Conservation (phyloP, 2,329 filamentous ascomycete genomes). For the Colletotrichum musae region DNA sequence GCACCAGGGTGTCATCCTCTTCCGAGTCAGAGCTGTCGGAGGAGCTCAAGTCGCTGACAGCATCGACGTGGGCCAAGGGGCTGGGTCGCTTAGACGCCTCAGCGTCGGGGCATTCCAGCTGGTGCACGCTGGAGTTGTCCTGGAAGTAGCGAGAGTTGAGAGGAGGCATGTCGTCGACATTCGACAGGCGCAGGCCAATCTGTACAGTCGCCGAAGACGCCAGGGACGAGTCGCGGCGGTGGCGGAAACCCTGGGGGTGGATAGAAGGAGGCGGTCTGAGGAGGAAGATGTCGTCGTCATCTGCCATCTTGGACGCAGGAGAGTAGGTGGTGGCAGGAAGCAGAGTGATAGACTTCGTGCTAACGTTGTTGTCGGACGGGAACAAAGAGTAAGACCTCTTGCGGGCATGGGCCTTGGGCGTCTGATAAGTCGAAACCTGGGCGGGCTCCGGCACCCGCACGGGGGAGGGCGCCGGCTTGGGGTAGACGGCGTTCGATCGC, state of each 20-base stretch:
- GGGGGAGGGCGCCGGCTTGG: slow-evolving; percentile 34
- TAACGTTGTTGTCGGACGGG: slow-evolving; percentile 48
- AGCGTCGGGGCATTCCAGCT: slow-evolving; percentile 51
- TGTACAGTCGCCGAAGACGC: slow-evolving; percentile 78
- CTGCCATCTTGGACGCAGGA: slow-evolving; percentile 23
- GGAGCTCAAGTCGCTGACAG: slow-evolving; percentile 22
- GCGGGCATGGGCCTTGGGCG: slow-evolving; percentile 48
- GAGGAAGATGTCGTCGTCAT: slow-evolving; percentile 24
- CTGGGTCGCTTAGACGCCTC: slow-evolving; percentile 47
- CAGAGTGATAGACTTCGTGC: slow-evolving; percentile 53
- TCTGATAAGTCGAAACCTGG: slow-evolving; percentile 37
- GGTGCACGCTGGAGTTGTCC: slow-evolving; percentile 55
- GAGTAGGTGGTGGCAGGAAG: slow-evolving; percentile 66
- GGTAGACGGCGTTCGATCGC: slow-evolving; percentile 51
- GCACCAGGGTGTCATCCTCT: slow-evolving; percentile 37
- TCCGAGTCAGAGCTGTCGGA: slow-evolving; percentile 45
- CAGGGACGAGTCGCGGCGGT: slow-evolving; percentile 72
- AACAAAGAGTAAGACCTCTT: slow-evolving; percentile 59
- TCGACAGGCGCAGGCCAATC: slow-evolving; percentile 78
- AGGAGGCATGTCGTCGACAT: slow-evolving; percentile 64
- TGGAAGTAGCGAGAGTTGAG: slow-evolving; percentile 49
- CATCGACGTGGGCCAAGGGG: slow-evolving; percentile 46
- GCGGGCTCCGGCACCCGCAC: slow-evolving; percentile 35
- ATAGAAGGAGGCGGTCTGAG: slow-evolving; percentile 41
- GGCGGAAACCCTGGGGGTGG: slow-evolving; percentile 54